A percentile compares a stretch with the other conserved stretches of the same genome.
phyloP scores from a whole-genome alignment of 108 stramenopile species.

The Cyclotella atomus region DNA sequence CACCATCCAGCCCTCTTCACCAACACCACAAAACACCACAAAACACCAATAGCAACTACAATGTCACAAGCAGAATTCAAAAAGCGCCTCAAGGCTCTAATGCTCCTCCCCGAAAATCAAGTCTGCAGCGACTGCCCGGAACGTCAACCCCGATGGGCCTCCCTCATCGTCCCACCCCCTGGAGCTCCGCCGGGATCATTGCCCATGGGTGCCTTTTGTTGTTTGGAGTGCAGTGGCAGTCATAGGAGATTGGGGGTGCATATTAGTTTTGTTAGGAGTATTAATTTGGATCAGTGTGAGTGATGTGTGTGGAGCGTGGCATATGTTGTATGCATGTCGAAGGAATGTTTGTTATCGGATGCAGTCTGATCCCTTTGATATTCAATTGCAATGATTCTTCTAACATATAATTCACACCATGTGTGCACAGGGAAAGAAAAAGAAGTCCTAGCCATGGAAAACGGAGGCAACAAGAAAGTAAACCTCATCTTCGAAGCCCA shows the following conservation, averaged over 20 bases:
- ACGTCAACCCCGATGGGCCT: constrained; percentile 96
- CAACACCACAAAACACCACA: not conserved
- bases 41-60: not conserved
- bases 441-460: constrained; percentile 92
- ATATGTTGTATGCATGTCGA: not conserved
- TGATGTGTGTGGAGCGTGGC: not conserved
- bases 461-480: constrained; percentile 89
- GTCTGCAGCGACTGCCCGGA: constrained; percentile 94
- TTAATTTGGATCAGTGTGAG: constrained; percentile 92
- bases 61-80: constrained; percentile 62
- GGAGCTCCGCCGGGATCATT: constrained; percentile 75
- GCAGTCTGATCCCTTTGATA: too few species aligned
- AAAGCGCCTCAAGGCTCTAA: constrained; percentile 81
- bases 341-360: too few species aligned
- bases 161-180: constrained; percentile 86
- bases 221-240: constrained; percentile 98
- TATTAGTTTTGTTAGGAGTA: constrained; percentile 95
- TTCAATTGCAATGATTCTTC: too few species aligned
- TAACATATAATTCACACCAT: too few species aligned
- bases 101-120: constrained; percentile 88
- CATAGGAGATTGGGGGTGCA: constrained; percentile 98
- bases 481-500: constrained; percentile 87
- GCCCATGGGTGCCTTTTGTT: constrained; percentile 95
- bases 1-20: too few species aligned
- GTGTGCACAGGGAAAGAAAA: constrained; percentile 89